Evolutionary conservation across 306 rosid genomes (phyloP).

Genomic region (Quercus variabilis): DNA sequence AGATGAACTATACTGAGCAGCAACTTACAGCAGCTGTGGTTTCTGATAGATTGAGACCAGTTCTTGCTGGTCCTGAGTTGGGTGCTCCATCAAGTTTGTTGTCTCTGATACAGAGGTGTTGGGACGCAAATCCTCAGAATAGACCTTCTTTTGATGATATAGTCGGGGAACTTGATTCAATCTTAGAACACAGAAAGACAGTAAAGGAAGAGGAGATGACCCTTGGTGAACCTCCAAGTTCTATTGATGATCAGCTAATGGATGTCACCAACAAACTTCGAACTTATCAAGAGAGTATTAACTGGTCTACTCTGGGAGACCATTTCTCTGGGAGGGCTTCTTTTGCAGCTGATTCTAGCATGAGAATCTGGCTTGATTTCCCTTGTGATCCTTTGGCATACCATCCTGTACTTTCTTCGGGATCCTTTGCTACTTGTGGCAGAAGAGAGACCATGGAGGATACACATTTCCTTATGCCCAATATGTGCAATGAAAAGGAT

Average conservation of each 20-base stretch:
- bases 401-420: constrained; percentile 73
- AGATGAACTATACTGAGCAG: constrained; percentile 95
- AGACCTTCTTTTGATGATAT: constrained; percentile 73
- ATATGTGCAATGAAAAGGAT: constrained; percentile 51
- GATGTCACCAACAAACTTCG: constrained; percentile 27
- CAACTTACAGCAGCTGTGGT: constrained; percentile 87
- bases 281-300: constrained; percentile 54
- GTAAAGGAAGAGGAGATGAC: constrained; percentile 30
- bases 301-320: constrained; percentile 76
- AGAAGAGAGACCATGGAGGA: constrained; percentile 98
- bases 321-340: constrained; percentile 37
- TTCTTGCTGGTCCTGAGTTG: constrained; percentile 57
- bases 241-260: constrained; percentile 25
- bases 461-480: constrained; percentile 74
- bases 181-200: constrained; percentile 42
- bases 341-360: constrained; percentile 32
- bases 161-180: constrained; percentile 56
- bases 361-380: constrained; percentile 38
- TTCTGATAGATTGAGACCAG: constrained; percentile 75
- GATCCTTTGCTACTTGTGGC: constrained; percentile 91
- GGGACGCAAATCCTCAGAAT: constrained; percentile 67
- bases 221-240: constrained; percentile 16
- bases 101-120: constrained; percentile 66
- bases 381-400: constrained; percentile 38
- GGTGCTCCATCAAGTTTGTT: constrained; percentile 62